phyloP scores from a whole-genome alignment of 2,329 filamentous ascomycete genomes.

The Fusarium penzigii region DNA sequence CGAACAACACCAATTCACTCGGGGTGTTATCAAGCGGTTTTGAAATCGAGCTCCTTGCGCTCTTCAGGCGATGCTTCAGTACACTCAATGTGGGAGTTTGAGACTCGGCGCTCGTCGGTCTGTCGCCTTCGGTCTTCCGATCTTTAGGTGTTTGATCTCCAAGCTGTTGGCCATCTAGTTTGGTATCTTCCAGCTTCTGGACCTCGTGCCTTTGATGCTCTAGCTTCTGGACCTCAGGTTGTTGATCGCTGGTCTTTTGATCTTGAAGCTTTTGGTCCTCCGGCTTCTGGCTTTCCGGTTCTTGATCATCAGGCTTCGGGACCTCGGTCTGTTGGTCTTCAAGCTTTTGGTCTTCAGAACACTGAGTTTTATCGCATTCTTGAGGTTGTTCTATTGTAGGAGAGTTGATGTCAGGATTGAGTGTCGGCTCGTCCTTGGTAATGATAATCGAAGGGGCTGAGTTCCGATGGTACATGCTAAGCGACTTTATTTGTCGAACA shows the following conservation, averaged over 20 bases:
- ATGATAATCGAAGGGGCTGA: slow-evolving; percentile 17
- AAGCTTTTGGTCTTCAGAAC: slow-evolving; percentile 19
- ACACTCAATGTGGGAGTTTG: slow-evolving; percentile 29
- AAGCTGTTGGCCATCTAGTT: slow-evolving; percentile 32
- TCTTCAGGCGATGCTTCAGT: slow-evolving; percentile 23
- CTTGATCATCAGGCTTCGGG: slow-evolving; percentile 32
- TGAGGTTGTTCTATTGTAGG: slow-evolving; percentile 40
- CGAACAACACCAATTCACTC: slow-evolving; percentile 25
- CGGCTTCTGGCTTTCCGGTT: slow-evolving; percentile 33
- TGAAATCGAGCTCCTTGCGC: slow-evolving; percentile 20
- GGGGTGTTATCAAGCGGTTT: slow-evolving; percentile 25
- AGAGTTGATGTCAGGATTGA: slow-evolving; percentile 45
- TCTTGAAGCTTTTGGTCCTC: slow-evolving; percentile 17
- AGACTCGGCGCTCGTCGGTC: slow-evolving; percentile 5
- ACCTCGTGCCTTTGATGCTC: slow-evolving; percentile 29
- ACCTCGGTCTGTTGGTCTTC: slow-evolving; percentile 7
- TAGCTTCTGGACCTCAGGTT: slow-evolving; percentile 35
- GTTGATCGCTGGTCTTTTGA: slow-evolving; percentile 13
- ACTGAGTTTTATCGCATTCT: slow-evolving; percentile 31
- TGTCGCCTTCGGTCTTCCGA: slow-evolving; percentile 20
- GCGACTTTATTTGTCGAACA: slow-evolving; percentile 57
- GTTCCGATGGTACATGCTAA: slow-evolving; percentile 36
- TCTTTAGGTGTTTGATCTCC: slow-evolving; percentile 31
- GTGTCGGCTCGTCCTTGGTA: slow-evolving; percentile 24
- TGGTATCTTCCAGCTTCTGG: slow-evolving; percentile 9